Percentiles rank a stretch among this genome's conserved stretches.
phyloP scores from a whole-genome alignment of 1,284 basidiomycete genomes.

The Ustilago trichophora region DNA sequence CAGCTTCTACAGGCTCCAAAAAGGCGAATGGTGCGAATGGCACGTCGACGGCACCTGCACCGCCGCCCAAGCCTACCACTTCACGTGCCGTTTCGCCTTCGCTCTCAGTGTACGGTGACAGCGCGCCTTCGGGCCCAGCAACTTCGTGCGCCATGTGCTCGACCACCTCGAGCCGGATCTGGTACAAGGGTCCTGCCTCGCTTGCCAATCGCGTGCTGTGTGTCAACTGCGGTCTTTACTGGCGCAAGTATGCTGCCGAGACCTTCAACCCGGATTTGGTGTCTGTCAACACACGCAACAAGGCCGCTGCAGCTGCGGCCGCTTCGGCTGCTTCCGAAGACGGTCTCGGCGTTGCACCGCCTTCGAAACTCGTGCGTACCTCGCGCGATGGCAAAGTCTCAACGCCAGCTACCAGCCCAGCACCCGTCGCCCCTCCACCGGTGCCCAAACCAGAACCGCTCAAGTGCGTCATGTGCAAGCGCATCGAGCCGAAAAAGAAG shows the following conservation, averaged over 20 bases:
- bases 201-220: constrained; percentile 59
- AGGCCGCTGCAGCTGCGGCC: constrained; percentile 29
- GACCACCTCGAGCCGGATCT: constrained; percentile 50
- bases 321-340: constrained; percentile 43
- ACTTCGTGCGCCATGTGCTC: constrained; percentile 59
- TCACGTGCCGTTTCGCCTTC: constrained; percentile 58
- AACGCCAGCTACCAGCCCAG: constrained; percentile 22
- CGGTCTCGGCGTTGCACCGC: constrained; percentile 60
- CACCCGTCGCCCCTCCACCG: constrained; percentile 13
- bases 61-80: constrained; percentile 30
- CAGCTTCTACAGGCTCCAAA: constrained; percentile 5
- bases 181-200: constrained; percentile 60
- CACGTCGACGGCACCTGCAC: constrained; percentile 9
- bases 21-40: constrained; percentile 21
- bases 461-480: constrained; percentile 61
- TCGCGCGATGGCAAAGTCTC: constrained; percentile 34
- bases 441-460: constrained; percentile 44
- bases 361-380: constrained; percentile 35
- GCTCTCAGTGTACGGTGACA: constrained; percentile 49
- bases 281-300: constrained; percentile 49
- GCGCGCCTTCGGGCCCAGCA: constrained; percentile 20
- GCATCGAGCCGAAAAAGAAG: constrained; percentile 60
- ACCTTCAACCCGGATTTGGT: constrained; percentile 50
- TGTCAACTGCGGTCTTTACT: constrained; percentile 62
- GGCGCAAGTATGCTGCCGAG: constrained; percentile 66